Base-by-base conservation (phyloP, 805 yeast species). In the Pichia sporocuriosa region DNA sequence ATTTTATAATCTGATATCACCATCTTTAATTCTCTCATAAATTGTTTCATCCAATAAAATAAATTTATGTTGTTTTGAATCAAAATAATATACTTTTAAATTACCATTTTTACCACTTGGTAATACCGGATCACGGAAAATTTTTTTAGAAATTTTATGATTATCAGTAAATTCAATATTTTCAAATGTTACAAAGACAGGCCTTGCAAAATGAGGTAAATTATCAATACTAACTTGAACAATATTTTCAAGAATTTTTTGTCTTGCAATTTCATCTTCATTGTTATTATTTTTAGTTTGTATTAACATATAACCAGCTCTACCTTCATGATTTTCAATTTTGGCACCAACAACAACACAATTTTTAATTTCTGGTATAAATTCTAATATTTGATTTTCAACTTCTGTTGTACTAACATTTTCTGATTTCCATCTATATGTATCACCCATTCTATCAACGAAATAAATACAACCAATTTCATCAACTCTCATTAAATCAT, bases 401-500 rank as follows among this genome's bases (percentile, higher is more conserved):
- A 89, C 96, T 65, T 89, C 97, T 26, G 89, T 81, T 12, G 97
- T 88, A 15, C 93, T 79, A 10, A 90, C 96, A 60, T 89, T 89
- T 65, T 89, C 97, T 2, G 95, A 83, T 65, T 87, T 90, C 97
- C 97, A 89, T 53, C 97, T 72, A 67, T 84, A 89, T 0, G 97
- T 90, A 57, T 89, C 97, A 32, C 97, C 97, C 55, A 90, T 65
- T 56, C 97, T 70, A 67, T 89, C 97, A 34, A 88, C 86, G 61
- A 89, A 89, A 62, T 82, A 86, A 58, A 83, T 71, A 49, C 81
- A 64, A 1, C 86, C 84, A 49, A 79, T 72, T 23, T 68, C 68
- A 59, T 87, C 95, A 57, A 70, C 64, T 51, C 68, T 77, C 56
- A 90, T 68, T 50, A 89, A 69, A 59, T 89, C 97, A 32, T 96